Evolutionary conservation across 1,139 yeast genomes (phyloP).

Genomic region (Yamadazyma jaroonii): DNA sequence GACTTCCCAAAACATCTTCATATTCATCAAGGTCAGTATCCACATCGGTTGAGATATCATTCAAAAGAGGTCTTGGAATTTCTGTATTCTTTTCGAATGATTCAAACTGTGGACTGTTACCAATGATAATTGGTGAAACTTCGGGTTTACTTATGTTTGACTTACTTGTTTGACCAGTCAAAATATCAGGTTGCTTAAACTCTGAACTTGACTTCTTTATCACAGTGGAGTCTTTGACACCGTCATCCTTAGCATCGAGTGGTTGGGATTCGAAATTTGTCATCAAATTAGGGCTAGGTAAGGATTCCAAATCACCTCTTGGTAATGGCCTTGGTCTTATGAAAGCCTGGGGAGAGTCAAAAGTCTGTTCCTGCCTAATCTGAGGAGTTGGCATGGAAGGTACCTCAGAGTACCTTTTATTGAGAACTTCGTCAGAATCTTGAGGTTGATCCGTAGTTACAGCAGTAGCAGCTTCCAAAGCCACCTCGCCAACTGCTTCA

Average conservation of each 20-base stretch:
- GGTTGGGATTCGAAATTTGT: no score
- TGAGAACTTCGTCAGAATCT: no score
- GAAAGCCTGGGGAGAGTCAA: background rate
- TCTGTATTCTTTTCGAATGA: background rate
- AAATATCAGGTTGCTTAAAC: constrained; percentile 4
- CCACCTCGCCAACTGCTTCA: background rate
- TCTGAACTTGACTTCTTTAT: constrained; percentile 1
- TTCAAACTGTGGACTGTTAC: background rate
- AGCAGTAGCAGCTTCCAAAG: background rate
- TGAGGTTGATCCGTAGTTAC: background rate
- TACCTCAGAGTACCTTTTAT: background rate
- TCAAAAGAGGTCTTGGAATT: constrained; percentile 15
- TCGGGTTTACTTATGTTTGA: constrained; percentile 4
- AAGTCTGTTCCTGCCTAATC: constrained; percentile 8
- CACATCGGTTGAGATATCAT: constrained; percentile 14
- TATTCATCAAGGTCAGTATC: constrained; percentile 9
- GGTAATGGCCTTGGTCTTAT: background rate
- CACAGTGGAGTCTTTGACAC: background rate
- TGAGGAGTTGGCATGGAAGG: constrained; percentile 8
- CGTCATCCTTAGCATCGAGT: no score
- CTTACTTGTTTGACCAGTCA: constrained; percentile 3
- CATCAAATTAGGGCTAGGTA: constrained; percentile 4
- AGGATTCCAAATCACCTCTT: background rate
- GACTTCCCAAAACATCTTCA: constrained; percentile 7
- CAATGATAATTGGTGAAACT: constrained; percentile 1